A percentile compares a stretch with the other conserved stretches of the same genome.
Conservation (phyloP, 2,329 filamentous ascomycete species). For the Penicillium sp. region DNA sequence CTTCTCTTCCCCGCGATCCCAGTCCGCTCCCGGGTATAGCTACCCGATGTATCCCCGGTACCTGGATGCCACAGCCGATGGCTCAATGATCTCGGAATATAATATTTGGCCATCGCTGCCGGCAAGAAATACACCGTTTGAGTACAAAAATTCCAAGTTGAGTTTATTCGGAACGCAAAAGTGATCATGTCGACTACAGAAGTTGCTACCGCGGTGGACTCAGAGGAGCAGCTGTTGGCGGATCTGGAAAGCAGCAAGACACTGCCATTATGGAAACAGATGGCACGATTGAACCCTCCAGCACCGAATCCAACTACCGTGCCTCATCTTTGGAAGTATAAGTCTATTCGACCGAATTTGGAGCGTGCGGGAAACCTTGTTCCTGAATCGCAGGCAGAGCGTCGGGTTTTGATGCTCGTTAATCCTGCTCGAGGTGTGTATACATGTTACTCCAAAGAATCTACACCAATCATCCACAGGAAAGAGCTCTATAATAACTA, state of each 20-base stretch:
- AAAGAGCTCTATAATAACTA: neutral
- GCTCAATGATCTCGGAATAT: neutral
- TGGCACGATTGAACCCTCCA: constrained; percentile 56
- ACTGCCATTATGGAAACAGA: constrained; percentile 57
- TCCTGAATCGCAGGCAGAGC: constrained; percentile 46
- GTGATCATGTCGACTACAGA: constrained; percentile 4
- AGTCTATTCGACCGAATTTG: constrained; percentile 43
- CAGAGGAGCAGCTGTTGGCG: constrained; percentile 27
- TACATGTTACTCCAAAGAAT: neutral
- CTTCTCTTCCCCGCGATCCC: constrained; percentile 11
- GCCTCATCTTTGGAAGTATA: constrained; percentile 49
- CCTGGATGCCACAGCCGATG: neutral
- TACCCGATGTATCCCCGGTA: constrained; percentile 10
- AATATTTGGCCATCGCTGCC: neutral
- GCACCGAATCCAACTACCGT: constrained; percentile 52
- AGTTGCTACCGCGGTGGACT: constrained; percentile 17
- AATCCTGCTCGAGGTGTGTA: constrained; percentile 44
- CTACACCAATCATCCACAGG: neutral
- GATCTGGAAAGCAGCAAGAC: constrained; percentile 34
- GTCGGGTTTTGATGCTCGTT: constrained; percentile 50
- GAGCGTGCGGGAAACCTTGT: constrained; percentile 46
- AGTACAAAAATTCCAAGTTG: neutral
- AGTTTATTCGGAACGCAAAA: neutral
- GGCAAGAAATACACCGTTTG: neutral
- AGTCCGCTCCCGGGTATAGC: neutral